Conservation (phyloP, 148 eudicot species). For the Spergularia bocconei region DNA sequence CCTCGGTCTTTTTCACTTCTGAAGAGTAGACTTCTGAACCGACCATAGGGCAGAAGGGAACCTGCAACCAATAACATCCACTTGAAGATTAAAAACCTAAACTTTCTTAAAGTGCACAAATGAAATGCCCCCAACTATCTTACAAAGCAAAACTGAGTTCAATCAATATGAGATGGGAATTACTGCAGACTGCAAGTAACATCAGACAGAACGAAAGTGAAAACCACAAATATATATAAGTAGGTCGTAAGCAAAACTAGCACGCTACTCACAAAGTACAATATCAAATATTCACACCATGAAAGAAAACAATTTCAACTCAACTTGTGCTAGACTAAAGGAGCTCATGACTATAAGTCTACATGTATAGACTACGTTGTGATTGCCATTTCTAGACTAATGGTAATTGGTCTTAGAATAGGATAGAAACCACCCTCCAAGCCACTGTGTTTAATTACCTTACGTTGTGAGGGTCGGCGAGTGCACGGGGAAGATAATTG, state of each 20-base stretch:
- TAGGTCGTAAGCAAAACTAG: background rate
- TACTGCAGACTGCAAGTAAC: background rate
- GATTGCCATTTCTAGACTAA: too few relatives aligned
- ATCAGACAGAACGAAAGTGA: background rate
- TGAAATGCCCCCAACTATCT: background rate
- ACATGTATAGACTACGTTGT: too few relatives aligned
- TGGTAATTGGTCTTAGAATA: too few relatives aligned
- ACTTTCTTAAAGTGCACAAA: background rate
- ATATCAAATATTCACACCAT: too few relatives aligned
- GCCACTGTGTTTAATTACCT: too few relatives aligned
- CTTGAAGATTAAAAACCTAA: background rate
- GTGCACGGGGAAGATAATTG: too few relatives aligned
- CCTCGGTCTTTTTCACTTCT: conserved; percentile 99
- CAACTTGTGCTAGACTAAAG: too few relatives aligned
- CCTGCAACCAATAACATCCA: conserved; percentile 37
- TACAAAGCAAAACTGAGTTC: background rate
- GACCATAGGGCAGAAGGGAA: conserved; percentile 99
- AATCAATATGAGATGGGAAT: background rate
- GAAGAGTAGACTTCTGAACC: conserved; percentile 98
- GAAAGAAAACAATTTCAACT: too few relatives aligned
- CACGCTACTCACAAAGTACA: background rate
- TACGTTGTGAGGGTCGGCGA: too few relatives aligned
- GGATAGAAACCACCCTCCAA: too few relatives aligned
- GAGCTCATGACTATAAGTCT: too few relatives aligned
- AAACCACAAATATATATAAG: background rate